Evolutionary conservation across 2,329 filamentous ascomycete genomes (phyloP), one percentile per base, ranked within the genome.

Genomic region (Calonectria crousiana): DNA sequence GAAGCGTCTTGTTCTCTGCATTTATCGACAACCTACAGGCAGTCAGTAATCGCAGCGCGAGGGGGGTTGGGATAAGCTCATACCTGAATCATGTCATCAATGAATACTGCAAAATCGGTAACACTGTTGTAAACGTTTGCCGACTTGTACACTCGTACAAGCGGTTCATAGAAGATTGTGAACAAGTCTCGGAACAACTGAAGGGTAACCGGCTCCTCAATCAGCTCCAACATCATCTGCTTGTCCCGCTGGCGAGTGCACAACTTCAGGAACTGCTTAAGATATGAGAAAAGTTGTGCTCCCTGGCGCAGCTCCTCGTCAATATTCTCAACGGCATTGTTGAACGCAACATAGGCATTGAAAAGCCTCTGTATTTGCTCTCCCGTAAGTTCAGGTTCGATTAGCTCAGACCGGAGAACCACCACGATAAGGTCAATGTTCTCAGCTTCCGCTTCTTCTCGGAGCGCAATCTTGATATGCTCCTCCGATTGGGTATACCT

Each of bases 121-220:
- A 99, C 96, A 82, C 95, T 97, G 87, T 93, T 97, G 89, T 98
- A 98, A 32, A 99, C 96, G 80, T 98, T 99, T 77, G 97, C 97
- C 26, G 96, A 98, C 86, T 98, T 99, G 89, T 99, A 99, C 0
- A 99, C 97, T 62, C 97, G 92, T 20, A 99, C 95, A 28, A 99
- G 92, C 0, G 97, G 97, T 83, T 99, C 97, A 85, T 99, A 99
- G 87, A 99, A 99, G 83, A 99, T 98, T 41, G 95, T 98, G 84
- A 99, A 98, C 30, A 99, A 90, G 81, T 99, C 97, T 62, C 95
- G 92, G 90, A 99, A 97, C 34, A 99, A 90, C 82, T 97, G 94
- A n/a, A 99, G 89, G 0, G 97, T 98, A n/a, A 96, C 96, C 0
- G 97, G 95, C 86, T 99, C 96, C 85, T 98, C 96, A 67, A 99